Conservation (phyloP, 257 asterid species). For the Solanum sitiens region DNA sequence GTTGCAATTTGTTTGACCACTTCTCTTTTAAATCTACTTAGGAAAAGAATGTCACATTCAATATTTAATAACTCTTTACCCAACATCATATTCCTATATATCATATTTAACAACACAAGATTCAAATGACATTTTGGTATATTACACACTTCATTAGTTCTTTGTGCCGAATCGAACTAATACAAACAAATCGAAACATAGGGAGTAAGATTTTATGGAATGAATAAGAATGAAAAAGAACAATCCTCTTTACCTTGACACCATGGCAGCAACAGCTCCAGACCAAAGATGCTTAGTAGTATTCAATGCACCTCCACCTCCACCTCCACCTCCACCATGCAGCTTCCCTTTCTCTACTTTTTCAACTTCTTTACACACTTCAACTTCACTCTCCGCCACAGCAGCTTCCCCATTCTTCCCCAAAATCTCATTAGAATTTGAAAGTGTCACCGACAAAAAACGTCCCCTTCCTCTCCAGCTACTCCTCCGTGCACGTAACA, state of each 20-base stretch:
- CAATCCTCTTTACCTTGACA: constrained; percentile 33
- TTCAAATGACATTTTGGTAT: background rate
- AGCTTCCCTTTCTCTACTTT: constrained; percentile 15
- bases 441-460: constrained; percentile 53
- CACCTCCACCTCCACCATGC: constrained; percentile 15
- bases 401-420: constrained; percentile 33
- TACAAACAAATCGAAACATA: background rate
- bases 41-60: background rate
- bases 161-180: background rate
- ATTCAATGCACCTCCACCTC: constrained; percentile 52
- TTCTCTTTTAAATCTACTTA: background rate
- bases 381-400: constrained; percentile 18
- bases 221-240: background rate
- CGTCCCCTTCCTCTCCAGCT: constrained; percentile 18
- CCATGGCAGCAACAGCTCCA: constrained; percentile 95
- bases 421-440: constrained; percentile 44
- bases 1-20: background rate
- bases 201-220: background rate
- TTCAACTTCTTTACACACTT: constrained; percentile 24
- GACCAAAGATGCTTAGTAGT: constrained; percentile 95
- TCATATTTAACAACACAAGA: background rate
- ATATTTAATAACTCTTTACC: background rate
- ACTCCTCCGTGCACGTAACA: constrained; percentile 20
- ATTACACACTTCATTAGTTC: background rate
- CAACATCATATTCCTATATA: background rate